Evolutionary conservation across 2,329 filamentous ascomycete genomes (phyloP).

Genomic region (Ophiostoma perfectum): DNA sequence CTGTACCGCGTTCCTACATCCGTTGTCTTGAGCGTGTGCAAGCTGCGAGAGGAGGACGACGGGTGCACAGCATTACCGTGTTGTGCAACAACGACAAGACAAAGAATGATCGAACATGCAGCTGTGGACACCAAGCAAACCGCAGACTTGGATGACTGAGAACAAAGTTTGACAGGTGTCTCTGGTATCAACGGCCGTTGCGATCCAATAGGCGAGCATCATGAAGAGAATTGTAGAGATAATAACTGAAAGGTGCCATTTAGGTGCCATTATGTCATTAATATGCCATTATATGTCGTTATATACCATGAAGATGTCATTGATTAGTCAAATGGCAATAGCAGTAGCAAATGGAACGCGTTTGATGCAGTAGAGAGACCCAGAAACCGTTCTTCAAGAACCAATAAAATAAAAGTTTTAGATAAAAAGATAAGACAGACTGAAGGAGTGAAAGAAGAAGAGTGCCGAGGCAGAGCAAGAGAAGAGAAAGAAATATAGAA

Average conservation of each 20-base stretch:
- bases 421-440: not conserved
- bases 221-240: no score
- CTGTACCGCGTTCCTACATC: not conserved
- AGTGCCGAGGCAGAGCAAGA: not conserved
- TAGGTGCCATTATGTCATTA: no score
- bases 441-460: not conserved
- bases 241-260: no score
- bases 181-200: not conserved
- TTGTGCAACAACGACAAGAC: no score
- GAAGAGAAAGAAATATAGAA: not conserved
- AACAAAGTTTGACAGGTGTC: not conserved
- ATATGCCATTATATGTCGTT: no score
- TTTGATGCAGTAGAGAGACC: not conserved
- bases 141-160: not conserved
- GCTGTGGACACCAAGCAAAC: no score
- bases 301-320: not conserved
- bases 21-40: not conserved
- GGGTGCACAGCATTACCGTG: no score
- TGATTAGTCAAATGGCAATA: not conserved
- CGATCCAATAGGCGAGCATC: no score
- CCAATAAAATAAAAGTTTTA: not conserved
- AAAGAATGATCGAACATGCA: no score
- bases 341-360: constrained; percentile 2
- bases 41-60: no score
- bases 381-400: not conserved